A percentile compares a stretch with the other conserved stretches of the same genome.
Evolutionary conservation across 495 filamentous ascomycete species (phyloP).

Genomic region (Lentithecium fluviatile): DNA sequence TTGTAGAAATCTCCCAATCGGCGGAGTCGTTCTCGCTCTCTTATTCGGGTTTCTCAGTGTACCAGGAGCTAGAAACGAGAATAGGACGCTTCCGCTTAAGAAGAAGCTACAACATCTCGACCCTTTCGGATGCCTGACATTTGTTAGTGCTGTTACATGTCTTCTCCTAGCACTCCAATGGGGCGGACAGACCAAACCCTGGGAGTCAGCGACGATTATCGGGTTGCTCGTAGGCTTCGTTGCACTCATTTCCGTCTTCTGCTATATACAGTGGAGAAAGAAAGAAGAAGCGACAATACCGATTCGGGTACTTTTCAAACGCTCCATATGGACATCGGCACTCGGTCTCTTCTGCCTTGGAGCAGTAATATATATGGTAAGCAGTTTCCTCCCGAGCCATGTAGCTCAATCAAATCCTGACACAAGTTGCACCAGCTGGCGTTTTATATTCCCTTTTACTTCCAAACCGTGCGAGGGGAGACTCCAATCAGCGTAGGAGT

Average conservation of each 20-base stretch:
- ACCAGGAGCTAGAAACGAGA: background rate
- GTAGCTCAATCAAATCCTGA: no score
- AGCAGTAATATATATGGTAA: slow-evolving; percentile 33
- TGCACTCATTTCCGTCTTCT: slow-evolving; percentile 20
- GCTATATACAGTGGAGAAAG: slow-evolving; percentile 2
- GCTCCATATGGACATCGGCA: slow-evolving; percentile 8
- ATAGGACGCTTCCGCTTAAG: slow-evolving; percentile 4
- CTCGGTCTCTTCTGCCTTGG: slow-evolving; percentile 29
- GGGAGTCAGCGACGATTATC: slow-evolving; percentile 13
- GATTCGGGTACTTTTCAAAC: slow-evolving; percentile 1
- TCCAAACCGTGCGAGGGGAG: slow-evolving; percentile 37
- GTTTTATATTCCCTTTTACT: slow-evolving; percentile 42
- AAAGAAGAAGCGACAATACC: slow-evolving; percentile 9
- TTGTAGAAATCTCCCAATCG: slow-evolving; percentile 34
- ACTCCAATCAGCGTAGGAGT: slow-evolving; percentile 17
- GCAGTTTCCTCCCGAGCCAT: no score
- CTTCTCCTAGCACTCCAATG: slow-evolving; percentile 11
- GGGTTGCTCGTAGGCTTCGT: slow-evolving; percentile 26
- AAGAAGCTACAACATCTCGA: slow-evolving; percentile 12
- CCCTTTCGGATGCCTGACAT: background rate
- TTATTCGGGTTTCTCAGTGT: slow-evolving; percentile 2
- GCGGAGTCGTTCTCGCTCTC: slow-evolving; percentile 33
- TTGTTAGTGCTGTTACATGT: slow-evolving; percentile 5
- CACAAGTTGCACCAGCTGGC: background rate
- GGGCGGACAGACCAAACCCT: slow-evolving; percentile 7